Conservation (phyloP, 1,284 basidiomycete genomes). For the Heliocybe sulcata region DNA sequence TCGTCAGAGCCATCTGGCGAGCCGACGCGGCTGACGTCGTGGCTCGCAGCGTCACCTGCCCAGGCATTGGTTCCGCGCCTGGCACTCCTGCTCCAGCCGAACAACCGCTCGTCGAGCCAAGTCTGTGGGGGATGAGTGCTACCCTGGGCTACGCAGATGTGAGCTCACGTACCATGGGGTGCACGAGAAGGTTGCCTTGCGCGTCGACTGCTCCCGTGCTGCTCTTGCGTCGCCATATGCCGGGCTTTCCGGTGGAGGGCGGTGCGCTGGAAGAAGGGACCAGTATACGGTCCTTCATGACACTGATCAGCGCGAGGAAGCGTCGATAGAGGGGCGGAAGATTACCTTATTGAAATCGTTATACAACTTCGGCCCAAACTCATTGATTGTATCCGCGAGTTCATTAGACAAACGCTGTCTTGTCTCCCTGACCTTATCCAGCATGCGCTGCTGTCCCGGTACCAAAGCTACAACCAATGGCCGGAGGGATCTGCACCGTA, state of each 20-base stretch:
- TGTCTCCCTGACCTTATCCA: slow-evolving; percentile 77
- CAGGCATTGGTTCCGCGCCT: slow-evolving; percentile 71
- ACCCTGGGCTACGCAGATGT: background rate
- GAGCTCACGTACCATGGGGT: slow-evolving; percentile 58
- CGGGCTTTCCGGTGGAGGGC: slow-evolving; percentile 61
- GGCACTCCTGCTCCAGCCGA: slow-evolving; percentile 83
- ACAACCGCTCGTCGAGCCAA: slow-evolving; percentile 90
- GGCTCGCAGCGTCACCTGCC: slow-evolving; percentile 46
- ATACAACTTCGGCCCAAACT: slow-evolving; percentile 84
- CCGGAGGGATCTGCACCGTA: slow-evolving; percentile 70
- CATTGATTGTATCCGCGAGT: slow-evolving; percentile 84
- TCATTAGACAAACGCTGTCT: slow-evolving; percentile 81
- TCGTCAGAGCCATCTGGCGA: slow-evolving; percentile 70
- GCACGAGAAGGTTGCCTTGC: slow-evolving; percentile 69
- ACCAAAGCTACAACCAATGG: slow-evolving; percentile 88
- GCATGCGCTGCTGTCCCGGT: slow-evolving; percentile 85
- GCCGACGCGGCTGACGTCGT: slow-evolving; percentile 55
- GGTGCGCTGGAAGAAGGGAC: slow-evolving; percentile 80
- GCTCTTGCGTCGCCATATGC: slow-evolving; percentile 70
- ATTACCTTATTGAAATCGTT: slow-evolving; percentile 82
- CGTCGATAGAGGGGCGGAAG: background rate
- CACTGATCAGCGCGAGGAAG: background rate
- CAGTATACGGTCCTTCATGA: slow-evolving; percentile 66
- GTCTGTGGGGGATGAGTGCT: slow-evolving; percentile 34
- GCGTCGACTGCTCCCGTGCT: slow-evolving; percentile 71